Conservation (phyloP, 228 moss, liverwort and hornwort species). For the Sphagnum fallax region DNA sequence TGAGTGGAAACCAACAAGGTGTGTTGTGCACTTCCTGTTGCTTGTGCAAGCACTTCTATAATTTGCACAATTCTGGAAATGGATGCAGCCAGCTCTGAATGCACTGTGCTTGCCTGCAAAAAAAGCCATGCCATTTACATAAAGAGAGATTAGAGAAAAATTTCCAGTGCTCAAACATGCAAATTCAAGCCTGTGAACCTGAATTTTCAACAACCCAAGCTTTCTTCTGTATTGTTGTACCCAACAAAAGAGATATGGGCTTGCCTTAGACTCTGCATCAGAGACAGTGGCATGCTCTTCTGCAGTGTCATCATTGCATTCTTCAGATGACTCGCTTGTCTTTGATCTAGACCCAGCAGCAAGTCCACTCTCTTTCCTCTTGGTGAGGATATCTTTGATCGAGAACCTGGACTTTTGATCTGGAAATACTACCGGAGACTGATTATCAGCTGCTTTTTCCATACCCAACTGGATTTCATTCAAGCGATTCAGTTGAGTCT, state of each 20-base stretch:
- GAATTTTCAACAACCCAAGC: slow-evolving; percentile 4
- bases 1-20: slow-evolving; percentile 7
- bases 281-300: slow-evolving; percentile 66
- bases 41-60: slow-evolving; percentile 61
- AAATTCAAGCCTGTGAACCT: background rate
- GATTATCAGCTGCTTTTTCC: slow-evolving; percentile 14
- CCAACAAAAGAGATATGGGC: background rate
- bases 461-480: slow-evolving; percentile 31
- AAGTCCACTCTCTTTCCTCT: slow-evolving; percentile 7
- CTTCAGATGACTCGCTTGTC: slow-evolving; percentile 50
- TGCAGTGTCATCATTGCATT: slow-evolving; percentile 25
- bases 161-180: background rate
- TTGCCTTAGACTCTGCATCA: slow-evolving; percentile 71
- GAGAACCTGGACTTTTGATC: slow-evolving; percentile 29
- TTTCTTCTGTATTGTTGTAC: background rate
- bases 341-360: slow-evolving; percentile 15
- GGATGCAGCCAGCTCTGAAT: slow-evolving; percentile 49
- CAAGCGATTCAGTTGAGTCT: slow-evolving; percentile 61
- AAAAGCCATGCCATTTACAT: background rate
- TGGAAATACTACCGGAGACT: slow-evolving; percentile 3
- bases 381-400: slow-evolving; percentile 11
- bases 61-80: slow-evolving; percentile 47
- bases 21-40: slow-evolving; percentile 48
- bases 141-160: background rate
- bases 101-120: slow-evolving; percentile 52